A percentile compares a stretch with the other conserved stretches of the same genome.
Evolutionary conservation across 768 basidiomycete species (phyloP).

Genomic region (Boletus pseudo-olivaceus): DNA sequence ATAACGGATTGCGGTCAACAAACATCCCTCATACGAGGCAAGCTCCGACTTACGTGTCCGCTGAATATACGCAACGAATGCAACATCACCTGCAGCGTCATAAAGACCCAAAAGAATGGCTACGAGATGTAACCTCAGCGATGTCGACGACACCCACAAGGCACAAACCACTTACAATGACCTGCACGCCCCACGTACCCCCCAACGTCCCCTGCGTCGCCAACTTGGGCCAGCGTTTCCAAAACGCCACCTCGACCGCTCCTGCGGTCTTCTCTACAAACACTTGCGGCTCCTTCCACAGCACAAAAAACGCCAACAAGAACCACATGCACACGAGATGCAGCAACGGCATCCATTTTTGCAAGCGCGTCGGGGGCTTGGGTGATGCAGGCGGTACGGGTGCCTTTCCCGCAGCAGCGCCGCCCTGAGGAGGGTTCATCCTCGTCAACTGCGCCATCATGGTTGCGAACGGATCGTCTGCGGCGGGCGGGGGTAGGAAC

Average conservation of each 20-base stretch:
- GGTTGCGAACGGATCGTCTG: slow-evolving; percentile 46
- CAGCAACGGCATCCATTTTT: slow-evolving; percentile 61
- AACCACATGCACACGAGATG: slow-evolving; percentile 64
- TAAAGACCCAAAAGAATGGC: slow-evolving; percentile 85
- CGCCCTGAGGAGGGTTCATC: slow-evolving; percentile 26
- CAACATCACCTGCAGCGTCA: slow-evolving; percentile 64
- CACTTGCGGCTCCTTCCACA: slow-evolving; percentile 58
- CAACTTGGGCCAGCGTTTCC: slow-evolving; percentile 65
- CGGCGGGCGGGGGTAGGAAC: slow-evolving; percentile 5
- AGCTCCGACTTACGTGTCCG: slow-evolving; percentile 51
- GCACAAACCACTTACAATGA: slow-evolving; percentile 45
- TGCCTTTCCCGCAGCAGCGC: slow-evolving; percentile 23
- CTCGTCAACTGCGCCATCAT: slow-evolving; percentile 34
- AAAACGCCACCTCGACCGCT: slow-evolving; percentile 35
- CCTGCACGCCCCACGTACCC: slow-evolving; percentile 48
- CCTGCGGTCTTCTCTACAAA: slow-evolving; percentile 39
- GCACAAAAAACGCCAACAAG: slow-evolving; percentile 63
- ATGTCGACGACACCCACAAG: neutral
- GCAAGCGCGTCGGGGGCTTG: slow-evolving; percentile 44
- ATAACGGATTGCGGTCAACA: slow-evolving; percentile 3
- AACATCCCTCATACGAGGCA: neutral
- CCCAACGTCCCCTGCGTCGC: slow-evolving; percentile 34
- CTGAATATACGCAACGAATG: slow-evolving; percentile 72
- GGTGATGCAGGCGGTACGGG: slow-evolving; percentile 19
- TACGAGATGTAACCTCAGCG: slow-evolving; percentile 25